Evolutionary conservation across 192 early-diverging fungal genomes (phyloP), one percentile per base, ranked within the genome.

Genomic region (Coemansia sp.): DNA sequence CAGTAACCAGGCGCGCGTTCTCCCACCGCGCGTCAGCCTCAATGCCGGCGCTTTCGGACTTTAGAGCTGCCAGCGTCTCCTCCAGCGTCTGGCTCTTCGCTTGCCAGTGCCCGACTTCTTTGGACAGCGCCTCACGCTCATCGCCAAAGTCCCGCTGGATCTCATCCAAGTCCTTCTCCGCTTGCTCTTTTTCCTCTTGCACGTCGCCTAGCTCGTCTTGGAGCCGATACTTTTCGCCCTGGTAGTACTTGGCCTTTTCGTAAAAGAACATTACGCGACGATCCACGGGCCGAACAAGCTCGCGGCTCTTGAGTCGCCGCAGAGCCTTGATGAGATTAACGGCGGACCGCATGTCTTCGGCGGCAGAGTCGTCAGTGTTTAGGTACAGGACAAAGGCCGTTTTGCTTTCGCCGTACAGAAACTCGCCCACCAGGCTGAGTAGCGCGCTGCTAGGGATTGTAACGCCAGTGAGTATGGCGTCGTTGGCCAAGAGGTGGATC

Each of bases 201-300:
- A 29, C 24, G 14, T 77, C 68, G 11, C 64, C 36, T 17, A 83
- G 60, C 68, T 77, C 71, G 41, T 77, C 81, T 42, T 83, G 75
- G 20, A 83, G 54, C 11, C 76, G 53, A 71, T 83, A 83, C 53
- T 83, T 83, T 49, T 77, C 81, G 53, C 60, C 41, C 60, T 83
- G 81, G 70, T 83, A 83, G 68, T 78, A 83, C 38, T 74, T 74
- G 15, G 81, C 81, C 71, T 83, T 83, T 43, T 83, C 81, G 62
- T 72, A 78, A 42, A 83, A 83, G 46, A 83, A 74, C 62, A 72
- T 17, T 25, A 83, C 81, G 4, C 81, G 74, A 8, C 81, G 75
- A 42, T 83, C 81, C 6, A 78, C 72, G 7, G 74, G 29, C 10
- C 62, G 70, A 19, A 65, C 35, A 25, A 71, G 63, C 63, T 76